Percentiles rank a stretch among this genome's conserved stretches.
phyloP scores from a whole-genome alignment of 768 basidiomycete genomes.

The Phaffia tasmanica region DNA sequence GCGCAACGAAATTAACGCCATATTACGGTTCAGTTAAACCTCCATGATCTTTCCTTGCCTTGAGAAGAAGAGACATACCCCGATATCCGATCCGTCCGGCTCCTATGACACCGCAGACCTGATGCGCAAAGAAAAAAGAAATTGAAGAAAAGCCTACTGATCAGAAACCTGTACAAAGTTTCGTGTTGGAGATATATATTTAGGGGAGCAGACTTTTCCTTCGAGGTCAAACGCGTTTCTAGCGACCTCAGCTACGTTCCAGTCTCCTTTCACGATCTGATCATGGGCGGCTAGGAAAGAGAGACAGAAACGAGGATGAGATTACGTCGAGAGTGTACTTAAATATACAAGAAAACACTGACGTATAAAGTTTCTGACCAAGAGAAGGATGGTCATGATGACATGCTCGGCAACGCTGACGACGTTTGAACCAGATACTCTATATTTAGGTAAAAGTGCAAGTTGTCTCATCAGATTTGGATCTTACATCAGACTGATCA shows the following conservation, averaged over 20 bases:
- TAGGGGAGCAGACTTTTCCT: conserved; percentile 50
- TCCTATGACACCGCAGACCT: not conserved
- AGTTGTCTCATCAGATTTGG: not conserved
- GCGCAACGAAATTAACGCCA: conserved; percentile 41
- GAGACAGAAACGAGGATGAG: not conserved
- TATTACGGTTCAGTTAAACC: conserved; percentile 38
- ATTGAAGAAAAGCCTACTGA: too few relatives aligned
- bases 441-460: not conserved
- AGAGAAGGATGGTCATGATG: conserved; percentile 56
- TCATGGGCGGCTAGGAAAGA: conserved; percentile 4
- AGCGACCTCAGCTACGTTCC: conserved; percentile 74
- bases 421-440: conserved; percentile 75
- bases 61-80: conserved; percentile 33
- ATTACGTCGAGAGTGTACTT: conserved; percentile 8
- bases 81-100: conserved; percentile 70
- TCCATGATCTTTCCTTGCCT: conserved; percentile 5
- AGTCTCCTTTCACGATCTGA: conserved; percentile 76
- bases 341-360: conserved; percentile 40
- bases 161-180: too few relatives aligned
- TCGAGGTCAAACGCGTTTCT: conserved; percentile 80
- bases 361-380: conserved; percentile 76
- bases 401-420: conserved; percentile 62
- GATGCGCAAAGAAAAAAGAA: not conserved
- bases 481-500: not conserved
- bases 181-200: not conserved